A percentile compares a stretch with the other conserved stretches of the same genome.
These are phyloP conservation scores for Croton laevigatus DNA, from an alignment of 441 rosid genomes.

Conservation along the genomic window DNA sequence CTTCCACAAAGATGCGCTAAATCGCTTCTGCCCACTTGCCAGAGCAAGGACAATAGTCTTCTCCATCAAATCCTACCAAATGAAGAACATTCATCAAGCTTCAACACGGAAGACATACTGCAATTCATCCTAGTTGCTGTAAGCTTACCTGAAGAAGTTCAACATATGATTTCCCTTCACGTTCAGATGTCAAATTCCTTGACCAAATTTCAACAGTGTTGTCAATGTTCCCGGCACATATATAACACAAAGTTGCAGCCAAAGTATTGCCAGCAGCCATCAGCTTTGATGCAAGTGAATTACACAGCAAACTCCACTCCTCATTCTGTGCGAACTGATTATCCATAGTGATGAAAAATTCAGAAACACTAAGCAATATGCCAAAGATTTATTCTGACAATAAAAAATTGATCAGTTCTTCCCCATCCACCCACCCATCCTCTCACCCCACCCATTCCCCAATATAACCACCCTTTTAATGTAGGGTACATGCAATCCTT, in stretches of 20 bases:
- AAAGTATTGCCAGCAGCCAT: slow-evolving; percentile 71
- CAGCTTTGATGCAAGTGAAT: slow-evolving; percentile 80
- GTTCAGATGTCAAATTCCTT: slow-evolving; percentile 59
- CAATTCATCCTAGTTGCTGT: slow-evolving; percentile 18
- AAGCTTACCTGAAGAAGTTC: slow-evolving; percentile 85
- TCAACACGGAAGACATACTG: slow-evolving; percentile 9
- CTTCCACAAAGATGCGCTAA: slow-evolving; percentile 92
- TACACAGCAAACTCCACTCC: slow-evolving; percentile 85
- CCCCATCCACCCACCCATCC: background rate
- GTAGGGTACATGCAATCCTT: background rate
- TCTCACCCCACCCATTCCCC: background rate
- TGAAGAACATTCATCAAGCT: slow-evolving; percentile 17
- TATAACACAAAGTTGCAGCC: slow-evolving; percentile 94
- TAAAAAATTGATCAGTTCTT: background rate
- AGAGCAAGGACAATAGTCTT: slow-evolving; percentile 96
- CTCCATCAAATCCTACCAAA: slow-evolving; percentile 94
- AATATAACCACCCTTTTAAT: background rate
- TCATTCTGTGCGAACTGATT: slow-evolving; percentile 90
- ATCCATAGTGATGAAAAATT: slow-evolving; percentile 22
- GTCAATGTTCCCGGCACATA: slow-evolving; percentile 95
- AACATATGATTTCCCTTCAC: slow-evolving; percentile 72
- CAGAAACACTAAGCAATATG: background rate
- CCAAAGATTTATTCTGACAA: background rate
- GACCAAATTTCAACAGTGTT: slow-evolving; percentile 99
- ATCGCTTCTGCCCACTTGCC: slow-evolving; percentile 93